Evolutionary conservation across 2,329 filamentous ascomycete genomes (phyloP), one percentile per base, ranked within the genome.

Genomic region (Aaosphaeria arxii): DNA sequence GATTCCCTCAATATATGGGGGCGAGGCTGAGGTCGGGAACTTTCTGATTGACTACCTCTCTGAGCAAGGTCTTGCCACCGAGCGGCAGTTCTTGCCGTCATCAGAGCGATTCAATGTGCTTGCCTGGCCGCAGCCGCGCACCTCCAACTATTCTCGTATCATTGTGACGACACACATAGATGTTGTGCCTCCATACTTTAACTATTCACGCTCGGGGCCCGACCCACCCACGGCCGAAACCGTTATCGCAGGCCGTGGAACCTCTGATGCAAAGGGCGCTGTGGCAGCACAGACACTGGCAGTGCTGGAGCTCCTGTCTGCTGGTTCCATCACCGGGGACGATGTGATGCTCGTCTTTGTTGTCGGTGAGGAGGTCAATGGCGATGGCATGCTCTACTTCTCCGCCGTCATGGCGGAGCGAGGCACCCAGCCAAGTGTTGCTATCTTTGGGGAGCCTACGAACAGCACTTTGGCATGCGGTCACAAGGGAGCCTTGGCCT

Each of bases 391-490:
- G 42, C 33, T 11, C 7, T 3, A 33, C 5, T 44, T 44, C 32
- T 33, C 42, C 32, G 17, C 11, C 39, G 39, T 41, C 17, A 41
- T 41, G 39, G 17, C 39, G 9, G 7, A 41, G 11, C 39, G 39
- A 11, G 17, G 39, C 39, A 43, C 41, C 13, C 29, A 28, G 7
- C 13, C 41, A 6, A 43, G 29, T 4, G 41, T 31, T 28, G 84
- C 88, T 61, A 87, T 91, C 62, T 96, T 95, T 62, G 91, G 91
- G 43, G 91, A 96, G 69, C 91, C 91, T 0, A 96, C 91, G 0
- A 88, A 94, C 60, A 81, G 86, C 59, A 88, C 86, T 69, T 84
- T 96, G 38, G 89, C 88, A 0, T 84, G 87, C 44, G 91, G 91
- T 4, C 91, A 96, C 77, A 96, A 96, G 74, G 91, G 91, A 29